Evolutionary conservation across 352 stramenopile species (phyloP), one percentile per base, ranked within the genome.

Genomic region (Globisporangium iwayamae): DNA sequence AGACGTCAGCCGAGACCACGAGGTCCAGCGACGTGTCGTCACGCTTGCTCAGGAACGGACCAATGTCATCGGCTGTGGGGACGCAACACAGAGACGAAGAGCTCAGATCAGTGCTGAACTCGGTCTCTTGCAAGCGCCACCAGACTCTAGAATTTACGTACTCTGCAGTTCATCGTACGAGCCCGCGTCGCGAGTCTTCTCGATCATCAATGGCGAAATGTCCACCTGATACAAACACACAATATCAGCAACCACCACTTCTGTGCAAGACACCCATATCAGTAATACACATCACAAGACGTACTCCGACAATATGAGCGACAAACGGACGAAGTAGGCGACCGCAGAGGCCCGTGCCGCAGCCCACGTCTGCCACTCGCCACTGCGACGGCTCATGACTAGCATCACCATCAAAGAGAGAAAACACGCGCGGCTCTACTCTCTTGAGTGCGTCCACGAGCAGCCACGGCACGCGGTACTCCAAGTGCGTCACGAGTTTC

Each of bases 401-500:
- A 36, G n/a, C 47, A 6, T 66, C 62, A n/a, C 14, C 32, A 8
- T 30, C 16, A 7, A 7, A 14, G 9, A 30, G 7, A 14, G 25
- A 38, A 45, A 79, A 75, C 36, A 63, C 66, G 0, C 71, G 46
- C 1, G 81, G 73, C 7, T 76, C 76, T 3, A 76, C 63, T 16
- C 66, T 71, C 59, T 87, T 73, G 16, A 94, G 62, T 16, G 75
- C 79, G 11, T 91, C 80, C 7, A 91, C 71, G 34, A 94, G 82
- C 54, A 90, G 75, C 85, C 85, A 94, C 38, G 85, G 85, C 18
- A 92, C 81, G 57, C 79, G 81, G 59, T 94, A 94, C 67, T 90
- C 79, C 36, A 94, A 55, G 41, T 91, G 85, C 32, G 67, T 81
- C 64, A 94, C 81, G 32, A 94, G 73, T 52, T 92, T 94, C 38